These are phyloP conservation scores for Gastrolobium villosum DNA, from an alignment of 306 rosid genomes.

Conservation along the genomic window DNA sequence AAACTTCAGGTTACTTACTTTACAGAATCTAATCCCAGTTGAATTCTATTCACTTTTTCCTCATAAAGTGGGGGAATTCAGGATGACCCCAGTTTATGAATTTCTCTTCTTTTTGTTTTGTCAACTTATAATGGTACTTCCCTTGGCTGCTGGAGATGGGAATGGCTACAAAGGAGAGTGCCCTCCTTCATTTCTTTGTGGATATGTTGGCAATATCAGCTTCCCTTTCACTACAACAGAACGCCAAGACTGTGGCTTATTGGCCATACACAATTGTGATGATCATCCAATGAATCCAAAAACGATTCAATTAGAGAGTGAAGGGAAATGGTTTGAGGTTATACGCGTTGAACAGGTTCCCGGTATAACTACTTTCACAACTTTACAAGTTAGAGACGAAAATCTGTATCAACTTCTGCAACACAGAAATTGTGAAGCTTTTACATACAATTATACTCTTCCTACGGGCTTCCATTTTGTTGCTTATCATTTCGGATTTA, in stretches of 20 bases:
- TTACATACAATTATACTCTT: constrained; percentile 38
- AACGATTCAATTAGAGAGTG: constrained; percentile 23
- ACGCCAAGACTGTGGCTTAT: constrained; percentile 51
- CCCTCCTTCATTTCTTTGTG: constrained; percentile 45
- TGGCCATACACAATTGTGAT: constrained; percentile 34
- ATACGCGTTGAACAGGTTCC: accelerated
- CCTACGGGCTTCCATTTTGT: constrained; percentile 33
- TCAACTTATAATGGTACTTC: constrained; percentile 10
- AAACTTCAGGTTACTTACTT: background rate
- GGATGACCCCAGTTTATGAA: constrained; percentile 25
- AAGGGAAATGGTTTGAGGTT: constrained; percentile 32
- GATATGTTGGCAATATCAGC: constrained; percentile 38
- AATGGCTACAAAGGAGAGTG: background rate
- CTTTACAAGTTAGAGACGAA: constrained; percentile 33
- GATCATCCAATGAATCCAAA: background rate
- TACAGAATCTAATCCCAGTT: constrained; percentile 11
- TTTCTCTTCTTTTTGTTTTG: constrained; percentile 35
- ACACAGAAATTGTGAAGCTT: constrained; percentile 43
- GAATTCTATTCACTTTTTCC: constrained; percentile 13
- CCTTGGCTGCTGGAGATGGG: background rate
- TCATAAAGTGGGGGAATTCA: background rate
- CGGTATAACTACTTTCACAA: background rate
- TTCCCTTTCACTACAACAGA: constrained; percentile 48
- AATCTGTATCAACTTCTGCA: background rate
- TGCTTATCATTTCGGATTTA: background rate